Evolutionary conservation across 306 rosid genomes (phyloP).

Genomic region (Trifolium dubium): DNA sequence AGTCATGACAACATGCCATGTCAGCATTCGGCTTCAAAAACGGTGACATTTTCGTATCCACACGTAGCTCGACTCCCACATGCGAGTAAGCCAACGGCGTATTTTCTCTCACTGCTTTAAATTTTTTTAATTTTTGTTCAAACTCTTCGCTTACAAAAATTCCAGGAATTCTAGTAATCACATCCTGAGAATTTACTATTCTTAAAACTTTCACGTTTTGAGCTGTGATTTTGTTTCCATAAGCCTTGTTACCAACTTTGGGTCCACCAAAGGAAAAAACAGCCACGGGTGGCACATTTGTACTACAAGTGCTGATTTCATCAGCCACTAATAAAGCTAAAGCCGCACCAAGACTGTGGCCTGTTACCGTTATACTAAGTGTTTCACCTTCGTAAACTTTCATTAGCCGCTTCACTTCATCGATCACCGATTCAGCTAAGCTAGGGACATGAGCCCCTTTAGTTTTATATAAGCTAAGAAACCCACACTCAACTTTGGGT

Average conservation of each 20-base stretch:
- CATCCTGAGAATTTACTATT: conserved; percentile 83
- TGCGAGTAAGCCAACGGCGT: conserved; percentile 68
- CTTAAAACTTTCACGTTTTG: conserved; percentile 76
- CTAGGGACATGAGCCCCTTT: conserved; percentile 72
- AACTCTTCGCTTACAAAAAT: conserved; percentile 59
- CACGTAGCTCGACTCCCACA: conserved; percentile 75
- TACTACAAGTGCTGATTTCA: conserved; percentile 53
- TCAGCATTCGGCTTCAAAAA: conserved; percentile 85
- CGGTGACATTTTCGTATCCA: conserved; percentile 92
- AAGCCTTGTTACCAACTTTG: conserved; percentile 71
- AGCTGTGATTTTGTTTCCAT: conserved; percentile 47
- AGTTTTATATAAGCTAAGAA: conserved; percentile 71
- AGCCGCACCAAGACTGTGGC: conserved; percentile 92
- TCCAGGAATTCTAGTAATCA: conserved; percentile 74
- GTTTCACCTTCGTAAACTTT: conserved; percentile 70
- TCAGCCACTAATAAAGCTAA: conserved; percentile 76
- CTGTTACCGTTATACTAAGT: conserved; percentile 78
- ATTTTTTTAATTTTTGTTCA: conserved; percentile 48
- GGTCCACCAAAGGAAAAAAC: conserved; percentile 97
- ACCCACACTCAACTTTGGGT: conserved; percentile 84
- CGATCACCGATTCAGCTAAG: conserved; percentile 66
- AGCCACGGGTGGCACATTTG: conserved; percentile 63
- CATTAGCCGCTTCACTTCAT: conserved; percentile 67
- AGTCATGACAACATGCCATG: conserved; percentile 88
- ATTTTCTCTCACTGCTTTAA: conserved; percentile 47